phyloP scores from a whole-genome alignment of 108 stramenopile species.

The Nitzschia sp. region DNA sequence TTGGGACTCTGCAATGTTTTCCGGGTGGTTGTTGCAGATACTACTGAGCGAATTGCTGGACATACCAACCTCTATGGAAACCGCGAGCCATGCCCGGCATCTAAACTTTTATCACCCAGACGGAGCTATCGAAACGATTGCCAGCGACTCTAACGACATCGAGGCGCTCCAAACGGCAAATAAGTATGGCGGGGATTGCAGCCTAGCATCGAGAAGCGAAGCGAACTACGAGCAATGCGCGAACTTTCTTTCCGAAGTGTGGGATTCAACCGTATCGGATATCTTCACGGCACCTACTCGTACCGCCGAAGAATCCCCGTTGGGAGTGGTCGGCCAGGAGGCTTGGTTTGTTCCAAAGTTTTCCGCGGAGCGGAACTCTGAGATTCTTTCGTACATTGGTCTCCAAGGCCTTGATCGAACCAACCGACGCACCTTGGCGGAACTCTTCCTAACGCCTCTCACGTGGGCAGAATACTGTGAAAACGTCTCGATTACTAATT shows the following conservation, averaged over 20 bases:
- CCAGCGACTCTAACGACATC: neutral
- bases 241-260: conserved; percentile 25
- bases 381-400: conserved; percentile 34
- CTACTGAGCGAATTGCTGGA: conserved; percentile 25
- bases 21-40: conserved; percentile 40
- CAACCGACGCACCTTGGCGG: conserved; percentile 30
- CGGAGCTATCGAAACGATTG: conserved; percentile 8
- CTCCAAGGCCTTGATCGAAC: conserved; percentile 13
- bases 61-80: conserved; percentile 34
- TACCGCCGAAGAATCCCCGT: neutral
- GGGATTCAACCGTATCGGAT: neutral
- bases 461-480: conserved; percentile 45
- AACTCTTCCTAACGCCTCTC: conserved; percentile 38
- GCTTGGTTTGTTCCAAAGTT: conserved; percentile 38
- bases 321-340: neutral
- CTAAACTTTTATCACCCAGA: conserved; percentile 35
- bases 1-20: conserved; percentile 39
- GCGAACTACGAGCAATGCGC: conserved; percentile 34
- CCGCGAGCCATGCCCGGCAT: neutral
- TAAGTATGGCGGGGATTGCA: neutral
- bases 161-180: neutral
- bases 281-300: neutral
- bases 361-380: conserved; percentile 29
- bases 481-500: conserved; percentile 28
- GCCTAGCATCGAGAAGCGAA: neutral